These are phyloP conservation scores for Cercis canadensis DNA, from an alignment of 306 rosid species.

Conservation along the genomic window DNA sequence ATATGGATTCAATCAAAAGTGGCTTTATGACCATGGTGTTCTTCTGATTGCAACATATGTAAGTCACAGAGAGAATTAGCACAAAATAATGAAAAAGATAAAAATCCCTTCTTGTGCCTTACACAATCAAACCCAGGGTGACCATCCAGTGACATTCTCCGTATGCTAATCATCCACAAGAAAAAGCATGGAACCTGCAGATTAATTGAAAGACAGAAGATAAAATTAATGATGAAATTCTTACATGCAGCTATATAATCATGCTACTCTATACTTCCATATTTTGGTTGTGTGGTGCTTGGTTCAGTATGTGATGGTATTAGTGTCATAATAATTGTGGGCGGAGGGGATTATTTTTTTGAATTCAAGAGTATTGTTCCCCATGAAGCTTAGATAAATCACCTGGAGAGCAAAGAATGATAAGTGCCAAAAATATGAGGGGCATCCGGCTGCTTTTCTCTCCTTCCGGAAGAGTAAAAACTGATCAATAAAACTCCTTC, in stretches of 20 bases:
- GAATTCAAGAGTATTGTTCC: neutral
- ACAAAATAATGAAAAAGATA: neutral
- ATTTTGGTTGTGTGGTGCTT: constrained; percentile 15
- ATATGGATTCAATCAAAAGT: constrained; percentile 21
- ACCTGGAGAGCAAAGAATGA: constrained; percentile 72
- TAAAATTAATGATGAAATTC: constrained; percentile 27
- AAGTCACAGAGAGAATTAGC: constrained; percentile 31
- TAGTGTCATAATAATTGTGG: no score
- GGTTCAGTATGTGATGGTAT: no score
- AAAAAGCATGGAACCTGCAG: constrained; percentile 88
- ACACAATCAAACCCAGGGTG: constrained; percentile 89
- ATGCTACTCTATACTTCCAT: constrained; percentile 17
- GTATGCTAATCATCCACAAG: constrained; percentile 77
- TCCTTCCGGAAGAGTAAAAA: constrained; percentile 57
- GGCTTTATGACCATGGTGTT: constrained; percentile 12
- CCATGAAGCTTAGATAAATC: constrained; percentile 39
- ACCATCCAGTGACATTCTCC: constrained; percentile 84
- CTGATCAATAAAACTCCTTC: constrained; percentile 77
- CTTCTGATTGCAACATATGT: constrained; percentile 19
- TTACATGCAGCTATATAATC: constrained; percentile 16
- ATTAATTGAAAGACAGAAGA: constrained; percentile 34
- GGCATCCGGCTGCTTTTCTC: constrained; percentile 83
- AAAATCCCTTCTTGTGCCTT: constrained; percentile 47
- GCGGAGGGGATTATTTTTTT: no score
- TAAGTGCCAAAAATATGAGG: constrained; percentile 74